Percentiles rank a stretch among this genome's conserved stretches.
phyloP scores from a whole-genome alignment of 768 basidiomycete genomes.

The Candolleomyces eurysporus region DNA sequence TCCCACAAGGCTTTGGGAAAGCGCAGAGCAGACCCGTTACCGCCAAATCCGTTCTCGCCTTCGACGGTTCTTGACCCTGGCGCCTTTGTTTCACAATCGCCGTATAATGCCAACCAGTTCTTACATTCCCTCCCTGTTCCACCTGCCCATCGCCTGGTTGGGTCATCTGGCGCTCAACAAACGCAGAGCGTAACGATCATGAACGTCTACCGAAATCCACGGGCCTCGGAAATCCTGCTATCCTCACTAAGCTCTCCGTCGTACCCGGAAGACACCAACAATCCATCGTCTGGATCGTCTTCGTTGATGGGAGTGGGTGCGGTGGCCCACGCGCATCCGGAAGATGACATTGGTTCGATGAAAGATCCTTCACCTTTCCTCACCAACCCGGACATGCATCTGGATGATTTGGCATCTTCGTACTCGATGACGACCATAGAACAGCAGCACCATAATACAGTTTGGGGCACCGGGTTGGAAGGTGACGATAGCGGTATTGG shows the following conservation, averaged over 20 bases:
- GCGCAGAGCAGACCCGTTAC: background rate
- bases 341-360: background rate
- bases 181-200: background rate
- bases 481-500: background rate
- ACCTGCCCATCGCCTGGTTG: background rate
- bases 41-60: background rate
- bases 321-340: background rate
- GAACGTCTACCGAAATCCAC: background rate
- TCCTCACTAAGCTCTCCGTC: background rate
- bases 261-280: background rate
- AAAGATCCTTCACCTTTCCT: background rate
- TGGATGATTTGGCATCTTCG: background rate
- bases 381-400: background rate
- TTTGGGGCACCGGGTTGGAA: background rate
- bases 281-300: background rate
- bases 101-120: background rate
- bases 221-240: background rate
- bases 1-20: background rate
- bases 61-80: too few relatives aligned
- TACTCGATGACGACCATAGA: conserved; percentile 1
- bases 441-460: background rate
- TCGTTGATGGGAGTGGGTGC: background rate
- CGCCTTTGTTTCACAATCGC: background rate
- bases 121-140: background rate
- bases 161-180: background rate